Percentiles rank a stretch among this genome's conserved stretches.
Conservation (phyloP, 1,284 basidiomycete species). For the Xerocomus nothofagi region DNA sequence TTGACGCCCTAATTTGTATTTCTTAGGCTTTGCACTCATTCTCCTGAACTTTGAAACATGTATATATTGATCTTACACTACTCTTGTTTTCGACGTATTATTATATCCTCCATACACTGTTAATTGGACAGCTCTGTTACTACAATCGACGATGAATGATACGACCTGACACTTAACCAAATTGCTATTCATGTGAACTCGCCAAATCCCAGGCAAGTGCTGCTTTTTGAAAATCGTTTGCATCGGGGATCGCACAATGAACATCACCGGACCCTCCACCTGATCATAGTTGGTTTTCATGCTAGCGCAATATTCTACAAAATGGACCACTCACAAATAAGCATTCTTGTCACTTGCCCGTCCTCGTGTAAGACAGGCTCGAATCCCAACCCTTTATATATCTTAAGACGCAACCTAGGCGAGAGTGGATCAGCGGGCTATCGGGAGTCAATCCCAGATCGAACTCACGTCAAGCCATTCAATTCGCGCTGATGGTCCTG, state of each 20-base stretch:
- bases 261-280: constrained; percentile 65
- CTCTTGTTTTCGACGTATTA: constrained; percentile 1
- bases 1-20: not conserved
- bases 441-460: not conserved
- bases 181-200: constrained; percentile 35
- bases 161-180: not conserved
- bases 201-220: constrained; percentile 59
- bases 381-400: constrained; percentile 71
- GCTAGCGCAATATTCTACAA: not conserved
- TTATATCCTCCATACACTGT: constrained; percentile 13
- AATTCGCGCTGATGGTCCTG: constrained; percentile 64
- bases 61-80: constrained; percentile 5
- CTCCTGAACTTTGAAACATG: constrained; percentile 9
- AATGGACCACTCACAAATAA: constrained; percentile 54
- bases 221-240: constrained; percentile 35
- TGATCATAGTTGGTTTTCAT: constrained; percentile 23
- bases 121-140: not conserved
- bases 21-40: constrained; percentile 13
- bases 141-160: not conserved
- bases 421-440: constrained; percentile 8
- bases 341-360: constrained; percentile 54
- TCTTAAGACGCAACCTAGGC: constrained; percentile 58
- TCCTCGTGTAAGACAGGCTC: constrained; percentile 58
- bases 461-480: constrained; percentile 66
- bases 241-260: constrained; percentile 42